Percentiles rank a stretch among this genome's conserved stretches.
phyloP scores from a whole-genome alignment of 2,329 filamentous ascomycete species.

The Volutella citrinella region DNA sequence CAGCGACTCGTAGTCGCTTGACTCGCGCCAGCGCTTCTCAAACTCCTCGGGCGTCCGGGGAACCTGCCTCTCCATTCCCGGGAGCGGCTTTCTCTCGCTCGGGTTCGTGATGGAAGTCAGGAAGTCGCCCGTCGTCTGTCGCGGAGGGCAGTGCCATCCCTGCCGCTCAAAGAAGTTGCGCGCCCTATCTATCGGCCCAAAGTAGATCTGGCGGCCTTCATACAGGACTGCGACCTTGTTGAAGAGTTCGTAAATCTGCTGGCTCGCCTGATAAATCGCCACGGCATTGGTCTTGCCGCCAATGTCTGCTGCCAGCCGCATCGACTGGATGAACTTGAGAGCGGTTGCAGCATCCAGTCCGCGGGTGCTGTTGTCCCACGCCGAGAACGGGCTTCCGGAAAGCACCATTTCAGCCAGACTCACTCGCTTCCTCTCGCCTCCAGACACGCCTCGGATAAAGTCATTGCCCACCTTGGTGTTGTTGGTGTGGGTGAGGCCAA shows the following conservation, averaged over 20 bases:
- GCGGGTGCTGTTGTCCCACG: constrained; percentile 71
- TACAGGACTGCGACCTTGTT: constrained; percentile 75
- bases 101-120: constrained; percentile 67
- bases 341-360: constrained; percentile 74
- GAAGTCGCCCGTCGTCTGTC: constrained; percentile 69
- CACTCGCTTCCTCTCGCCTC: constrained; percentile 75
- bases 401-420: constrained; percentile 77
- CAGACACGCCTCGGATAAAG: constrained; percentile 67
- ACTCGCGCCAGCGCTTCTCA: constrained; percentile 45
- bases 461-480: constrained; percentile 75
- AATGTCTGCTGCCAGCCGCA: constrained; percentile 64
- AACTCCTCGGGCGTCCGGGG: constrained; percentile 71
- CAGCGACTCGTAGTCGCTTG: constrained; percentile 41
- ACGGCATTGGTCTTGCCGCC: constrained; percentile 60
- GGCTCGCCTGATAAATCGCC: constrained; percentile 70
- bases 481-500: constrained; percentile 69
- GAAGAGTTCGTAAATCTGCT: constrained; percentile 68
- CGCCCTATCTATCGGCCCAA: constrained; percentile 59
- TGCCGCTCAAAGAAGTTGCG: constrained; percentile 64
- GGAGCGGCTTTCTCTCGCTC: constrained; percentile 50
- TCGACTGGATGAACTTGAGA: constrained; percentile 66
- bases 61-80: constrained; percentile 58
- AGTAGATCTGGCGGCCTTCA: constrained; percentile 76
- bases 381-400: constrained; percentile 51
- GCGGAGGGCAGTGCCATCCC: constrained; percentile 64